A percentile compares a stretch with the other conserved stretches of the same genome.
Evolutionary conservation across 345 rosid species (phyloP).

Genomic region (Eutrema japonicum): DNA sequence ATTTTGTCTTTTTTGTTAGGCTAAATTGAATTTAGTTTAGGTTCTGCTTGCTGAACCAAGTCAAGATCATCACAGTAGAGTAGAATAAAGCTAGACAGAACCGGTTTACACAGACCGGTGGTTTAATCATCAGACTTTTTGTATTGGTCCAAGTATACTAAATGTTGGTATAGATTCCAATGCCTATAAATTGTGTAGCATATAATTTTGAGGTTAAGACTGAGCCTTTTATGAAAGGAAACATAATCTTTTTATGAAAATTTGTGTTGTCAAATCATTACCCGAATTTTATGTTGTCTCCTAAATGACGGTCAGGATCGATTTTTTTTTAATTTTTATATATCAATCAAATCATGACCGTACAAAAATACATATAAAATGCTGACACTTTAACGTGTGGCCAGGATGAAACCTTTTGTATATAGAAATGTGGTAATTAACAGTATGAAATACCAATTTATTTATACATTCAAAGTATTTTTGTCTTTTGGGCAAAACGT

Average conservation of each 20-base stretch:
- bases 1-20: slow-evolving; percentile 17
- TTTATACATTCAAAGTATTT: too few relatives aligned
- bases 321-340: neutral
- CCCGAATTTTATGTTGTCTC: slow-evolving; percentile 9
- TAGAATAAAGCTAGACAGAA: slow-evolving; percentile 22
- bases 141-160: neutral
- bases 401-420: neutral
- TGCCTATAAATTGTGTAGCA: neutral
- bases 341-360: slow-evolving; percentile 21
- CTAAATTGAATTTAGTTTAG: slow-evolving; percentile 14
- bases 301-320: neutral
- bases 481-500: too few relatives aligned
- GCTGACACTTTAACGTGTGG: neutral
- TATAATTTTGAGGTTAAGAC: neutral
- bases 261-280: neutral
- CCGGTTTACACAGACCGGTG: slow-evolving; percentile 7
- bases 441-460: neutral
- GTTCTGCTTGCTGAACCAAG: neutral
- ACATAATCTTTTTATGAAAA: neutral
- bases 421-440: neutral
- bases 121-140: slow-evolving; percentile 21
- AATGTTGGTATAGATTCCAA: slow-evolving; percentile 15
- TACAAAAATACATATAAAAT: neutral
- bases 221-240: neutral
- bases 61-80: slow-evolving; percentile 3